Evolutionary conservation across 805 yeast genomes (phyloP), one percentile per base, ranked within the genome.

Genomic region (Zygotorulaspora florentina): DNA sequence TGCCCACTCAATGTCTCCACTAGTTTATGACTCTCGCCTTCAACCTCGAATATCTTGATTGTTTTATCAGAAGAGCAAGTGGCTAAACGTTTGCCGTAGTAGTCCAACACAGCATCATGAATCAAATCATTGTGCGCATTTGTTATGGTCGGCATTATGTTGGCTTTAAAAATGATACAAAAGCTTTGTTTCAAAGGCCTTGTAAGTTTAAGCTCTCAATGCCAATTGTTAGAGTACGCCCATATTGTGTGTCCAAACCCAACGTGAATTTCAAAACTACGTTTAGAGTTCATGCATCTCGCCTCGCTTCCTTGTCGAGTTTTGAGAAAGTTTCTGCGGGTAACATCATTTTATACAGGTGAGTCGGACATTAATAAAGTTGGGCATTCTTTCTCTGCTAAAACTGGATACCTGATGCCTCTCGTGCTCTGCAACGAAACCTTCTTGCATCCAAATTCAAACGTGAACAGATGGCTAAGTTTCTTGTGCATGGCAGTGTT

Each of bases 31-130:
- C 74, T 79, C 38, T 87, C 95, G 31, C 91, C 93, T 40, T 87
- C 91, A 36, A 91, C 82, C 55, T 90, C 96, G 66, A 88, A 93
- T 47, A 93, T 83, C 70, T 90, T 88, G 70, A 91, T 85, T n/a
- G 96, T 85, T 63, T 87, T 88, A 71, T 93, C 99, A 3, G 96
- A 87, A 3, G 97, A 89, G 62, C 96, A 88, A 2, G 98, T 91
- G 42, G 99, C 99, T 48, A 93, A 74, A 54, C 96, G 77, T 65
- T 88, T 89, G 23, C 99, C 99, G 65, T 93, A 93, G 73, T 91
- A 93, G 66, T 93, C 99, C 61, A 93, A 77, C 43, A 87, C 96
- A 13, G 98, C 99, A 64, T 93, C 99, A 67, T 93, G 99, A 59
- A 89, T 87, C 61, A 88, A 72, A 68, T 89, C 96, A 54, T 85